Evolutionary conservation across 306 rosid genomes (phyloP).

Genomic region (Acacia melanoxylon): DNA sequence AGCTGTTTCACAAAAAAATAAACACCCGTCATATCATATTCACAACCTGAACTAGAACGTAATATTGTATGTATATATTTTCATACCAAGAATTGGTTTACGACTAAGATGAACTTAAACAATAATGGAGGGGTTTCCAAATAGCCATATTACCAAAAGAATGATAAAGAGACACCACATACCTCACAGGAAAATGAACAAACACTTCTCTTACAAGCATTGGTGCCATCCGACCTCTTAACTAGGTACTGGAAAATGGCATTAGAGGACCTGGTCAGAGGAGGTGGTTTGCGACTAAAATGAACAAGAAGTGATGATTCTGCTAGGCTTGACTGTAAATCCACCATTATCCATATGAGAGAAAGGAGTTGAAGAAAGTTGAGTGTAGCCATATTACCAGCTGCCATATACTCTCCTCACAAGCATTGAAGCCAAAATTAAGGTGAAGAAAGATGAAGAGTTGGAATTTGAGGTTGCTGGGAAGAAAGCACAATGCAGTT

Average conservation of each 20-base stretch:
- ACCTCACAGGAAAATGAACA: conserved; percentile 61
- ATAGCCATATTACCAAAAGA: neutral
- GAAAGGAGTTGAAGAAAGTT: conserved; percentile 30
- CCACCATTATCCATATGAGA: conserved; percentile 27
- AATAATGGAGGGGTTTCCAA: neutral
- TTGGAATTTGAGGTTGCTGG: conserved; percentile 5
- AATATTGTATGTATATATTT: neutral
- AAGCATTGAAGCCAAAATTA: conserved; percentile 28
- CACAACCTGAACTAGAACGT: neutral
- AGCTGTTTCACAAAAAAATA: conserved; percentile 38
- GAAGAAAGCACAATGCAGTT: conserved; percentile 13
- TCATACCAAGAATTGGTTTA: neutral
- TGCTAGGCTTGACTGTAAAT: neutral
- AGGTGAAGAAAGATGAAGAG: neutral
- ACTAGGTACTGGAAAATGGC: conserved; percentile 54
- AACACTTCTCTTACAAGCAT: conserved; percentile 48
- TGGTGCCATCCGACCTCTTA: conserved; percentile 45
- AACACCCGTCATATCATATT: neutral
- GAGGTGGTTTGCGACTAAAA: conserved; percentile 48
- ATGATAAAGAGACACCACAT: neutral
- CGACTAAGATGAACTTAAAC: neutral
- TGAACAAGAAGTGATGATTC: conserved; percentile 36
- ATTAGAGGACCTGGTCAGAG: conserved; percentile 43
- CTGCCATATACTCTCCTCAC: conserved; percentile 12
- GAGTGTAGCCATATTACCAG: conserved; percentile 30